Base-by-base conservation (phyloP, 306 rosid genomes). In the Casuarina glauca region DNA sequence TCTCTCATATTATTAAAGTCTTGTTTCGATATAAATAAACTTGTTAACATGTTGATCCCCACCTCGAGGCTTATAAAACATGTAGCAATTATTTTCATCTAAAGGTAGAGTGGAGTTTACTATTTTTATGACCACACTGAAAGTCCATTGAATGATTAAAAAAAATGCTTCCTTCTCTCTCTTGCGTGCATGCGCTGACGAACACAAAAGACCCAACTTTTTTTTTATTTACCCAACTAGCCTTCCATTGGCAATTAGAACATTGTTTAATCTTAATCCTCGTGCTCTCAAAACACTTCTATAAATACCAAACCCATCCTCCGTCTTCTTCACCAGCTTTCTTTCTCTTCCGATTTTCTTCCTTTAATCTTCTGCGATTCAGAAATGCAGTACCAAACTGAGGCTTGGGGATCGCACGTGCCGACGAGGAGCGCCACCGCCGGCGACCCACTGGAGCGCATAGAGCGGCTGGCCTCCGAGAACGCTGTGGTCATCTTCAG, bases 401-500 rank as follows among this genome's bases (percentile, higher is more conserved):
- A 87, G 36, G 78, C 89, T 60, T 87, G 93, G 93, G 84, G 88
- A 13, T 82, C 88, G 32, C 79, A 76, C 45, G 80, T 87, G 84
- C 51, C 80, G 11, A 58, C 86, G 3, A 57, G 80, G 64, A 85
- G 76, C 41, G 50, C 17, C 53, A 67, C 16, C 55, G 77, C 52
- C 64, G 89, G 76, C 16, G 88, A 88, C 20, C 79, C 85, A 4
- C 44, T 89, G 82, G 91, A 86, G 77, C 83, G 83, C 64, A 86
- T 94, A 67, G 87, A 77, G 87, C 79, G 88, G 75, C 4, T 92
- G 79, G 98, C 91, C 0, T 82, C 96, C 9, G 90, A 94, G 77
- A 92, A 82, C 77, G 96, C 96, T 1, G 97, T 94, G 82, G 97
- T 94, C 17, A 89, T 94, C 52, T 92, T 94, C 90, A 94, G 94